These are phyloP conservation scores for Termitomyces sp. DNA, from an alignment of 768 basidiomycete species.

Conservation along the genomic window DNA sequence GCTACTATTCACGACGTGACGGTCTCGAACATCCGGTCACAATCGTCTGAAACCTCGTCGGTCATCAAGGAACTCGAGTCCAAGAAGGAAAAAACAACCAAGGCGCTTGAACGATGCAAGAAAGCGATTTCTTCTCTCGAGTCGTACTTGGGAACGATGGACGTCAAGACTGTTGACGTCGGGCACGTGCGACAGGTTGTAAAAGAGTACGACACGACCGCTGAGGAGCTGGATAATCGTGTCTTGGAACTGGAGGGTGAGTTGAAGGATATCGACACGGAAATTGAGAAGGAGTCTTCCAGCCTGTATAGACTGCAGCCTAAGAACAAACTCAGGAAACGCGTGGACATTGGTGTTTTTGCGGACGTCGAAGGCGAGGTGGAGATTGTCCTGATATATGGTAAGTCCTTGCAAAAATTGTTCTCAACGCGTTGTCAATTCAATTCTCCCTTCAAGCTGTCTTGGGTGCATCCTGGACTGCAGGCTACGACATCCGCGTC, in stretches of 20 bases:
- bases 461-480: conserved; percentile 23
- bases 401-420: conserved; percentile 16
- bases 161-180: conserved; percentile 22
- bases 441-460: conserved; percentile 6
- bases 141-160: conserved; percentile 24
- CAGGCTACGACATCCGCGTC: conserved; percentile 38
- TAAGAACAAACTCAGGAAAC: conserved; percentile 15
- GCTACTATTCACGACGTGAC: conserved; percentile 36
- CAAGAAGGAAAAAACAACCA: conserved; percentile 15
- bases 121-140: conserved; percentile 23
- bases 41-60: not conserved
- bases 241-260: conserved; percentile 19
- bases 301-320: conserved; percentile 10
- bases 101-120: conserved; percentile 23
- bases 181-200: conserved; percentile 16
- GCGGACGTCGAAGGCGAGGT: conserved; percentile 25
- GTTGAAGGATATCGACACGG: conserved; percentile 14
- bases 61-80: conserved; percentile 20
- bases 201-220: conserved; percentile 21
- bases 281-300: conserved; percentile 20
- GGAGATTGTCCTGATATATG: conserved; percentile 29
- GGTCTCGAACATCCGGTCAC: conserved; percentile 14
- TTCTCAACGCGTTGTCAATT: not conserved
- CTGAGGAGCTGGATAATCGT: conserved; percentile 24
- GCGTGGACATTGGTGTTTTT: conserved; percentile 23